Conservation (phyloP, 495 filamentous ascomycete genomes). For the Hypoxylon rickii region DNA sequence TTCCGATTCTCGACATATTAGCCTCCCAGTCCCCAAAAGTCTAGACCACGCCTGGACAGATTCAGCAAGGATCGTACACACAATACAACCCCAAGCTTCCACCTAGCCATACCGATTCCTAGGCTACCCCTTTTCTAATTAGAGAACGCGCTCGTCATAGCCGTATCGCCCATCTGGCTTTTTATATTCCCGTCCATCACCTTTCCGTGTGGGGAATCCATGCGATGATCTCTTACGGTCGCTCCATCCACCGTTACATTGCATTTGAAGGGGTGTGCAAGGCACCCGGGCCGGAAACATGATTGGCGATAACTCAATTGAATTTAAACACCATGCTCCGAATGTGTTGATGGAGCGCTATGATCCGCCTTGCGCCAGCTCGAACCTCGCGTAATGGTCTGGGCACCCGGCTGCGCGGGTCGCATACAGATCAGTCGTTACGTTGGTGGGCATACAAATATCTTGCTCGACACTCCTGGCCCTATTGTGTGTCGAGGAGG, state of each 20-base stretch:
- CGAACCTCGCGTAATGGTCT: neutral
- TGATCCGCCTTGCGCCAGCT: conserved; percentile 23
- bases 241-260: conserved; percentile 25
- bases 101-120: neutral
- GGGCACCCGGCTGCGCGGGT: neutral
- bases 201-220: conserved; percentile 27
- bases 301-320: conserved; percentile 12
- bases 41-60: neutral
- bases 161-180: conserved; percentile 14
- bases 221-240: conserved; percentile 10
- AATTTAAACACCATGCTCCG: conserved; percentile 16
- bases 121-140: neutral
- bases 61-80: neutral
- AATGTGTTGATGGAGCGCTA: conserved; percentile 30
- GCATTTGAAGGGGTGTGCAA: conserved; percentile 5
- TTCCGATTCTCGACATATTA: too few relatives aligned
- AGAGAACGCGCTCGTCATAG: neutral
- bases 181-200: conserved; percentile 20
- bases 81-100: neutral
- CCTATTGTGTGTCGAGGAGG: neutral
- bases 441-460: conserved; percentile 5
- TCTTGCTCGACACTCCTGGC: neutral
- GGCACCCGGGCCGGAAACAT: neutral
- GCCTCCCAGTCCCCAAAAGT: neutral
- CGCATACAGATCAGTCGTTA: neutral